A percentile compares a stretch with the other conserved stretches of the same genome.
These are phyloP conservation scores for Salvia rosmarinus DNA, from an alignment of 257 asterid genomes.

Conservation along the genomic window DNA sequence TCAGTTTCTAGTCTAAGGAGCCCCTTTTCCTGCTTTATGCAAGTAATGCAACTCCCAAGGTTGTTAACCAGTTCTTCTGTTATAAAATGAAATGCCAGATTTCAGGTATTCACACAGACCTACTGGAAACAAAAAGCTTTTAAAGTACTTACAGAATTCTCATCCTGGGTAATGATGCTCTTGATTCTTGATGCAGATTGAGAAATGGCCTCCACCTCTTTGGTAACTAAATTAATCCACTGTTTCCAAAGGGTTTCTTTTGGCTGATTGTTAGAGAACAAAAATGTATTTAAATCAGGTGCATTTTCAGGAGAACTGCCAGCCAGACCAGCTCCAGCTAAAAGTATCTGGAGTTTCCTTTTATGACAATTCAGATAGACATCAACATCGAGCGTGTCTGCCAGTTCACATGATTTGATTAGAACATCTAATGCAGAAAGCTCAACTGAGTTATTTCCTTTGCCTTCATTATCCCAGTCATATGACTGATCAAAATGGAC, in stretches of 20 bases:
- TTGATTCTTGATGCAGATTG: slow-evolving; percentile 65
- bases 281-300: slow-evolving; percentile 41
- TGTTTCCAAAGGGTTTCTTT: slow-evolving; percentile 59
- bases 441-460: slow-evolving; percentile 69
- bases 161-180: slow-evolving; percentile 49
- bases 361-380: slow-evolving; percentile 79
- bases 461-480: slow-evolving; percentile 54
- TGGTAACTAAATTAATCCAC: slow-evolving; percentile 64
- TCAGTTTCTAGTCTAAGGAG: slow-evolving; percentile 20
- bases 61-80: slow-evolving; percentile 20
- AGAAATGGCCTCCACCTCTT: slow-evolving; percentile 92
- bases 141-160: slow-evolving; percentile 54
- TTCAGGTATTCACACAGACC: neutral
- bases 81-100: slow-evolving; percentile 22
- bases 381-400: slow-evolving; percentile 62
- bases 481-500: slow-evolving; percentile 60
- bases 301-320: slow-evolving; percentile 47
- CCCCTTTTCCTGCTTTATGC: slow-evolving; percentile 14
- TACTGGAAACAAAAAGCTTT: slow-evolving; percentile 21
- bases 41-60: slow-evolving; percentile 14
- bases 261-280: slow-evolving; percentile 56
- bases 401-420: slow-evolving; percentile 73
- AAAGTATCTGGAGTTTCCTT: slow-evolving; percentile 81
- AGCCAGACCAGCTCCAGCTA: slow-evolving; percentile 66
- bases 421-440: slow-evolving; percentile 80